These are phyloP conservation scores for Wickerhamiella qilinensis DNA, from an alignment of 805 yeast genomes.

Conservation along the genomic window DNA sequence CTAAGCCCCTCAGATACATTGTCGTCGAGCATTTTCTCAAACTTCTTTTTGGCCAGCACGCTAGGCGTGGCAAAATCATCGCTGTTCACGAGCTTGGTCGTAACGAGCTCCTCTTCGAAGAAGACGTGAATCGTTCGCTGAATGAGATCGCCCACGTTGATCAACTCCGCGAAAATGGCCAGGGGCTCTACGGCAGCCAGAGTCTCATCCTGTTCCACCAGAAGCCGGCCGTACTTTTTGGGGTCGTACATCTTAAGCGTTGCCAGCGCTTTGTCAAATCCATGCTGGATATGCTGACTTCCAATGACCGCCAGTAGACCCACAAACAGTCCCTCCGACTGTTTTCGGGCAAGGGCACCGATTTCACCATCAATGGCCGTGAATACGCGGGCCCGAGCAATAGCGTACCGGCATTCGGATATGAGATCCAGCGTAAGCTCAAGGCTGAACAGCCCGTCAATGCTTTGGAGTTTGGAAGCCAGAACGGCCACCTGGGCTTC, in stretches of 20 bases:
- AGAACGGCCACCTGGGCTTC: conserved; percentile 71
- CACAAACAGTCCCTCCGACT: conserved; percentile 51
- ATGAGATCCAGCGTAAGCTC: conserved; percentile 61
- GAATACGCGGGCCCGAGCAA: conserved; percentile 41
- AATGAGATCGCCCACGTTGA: conserved; percentile 82
- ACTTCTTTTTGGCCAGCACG: conserved; percentile 59
- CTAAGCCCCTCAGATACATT: conserved; percentile 87
- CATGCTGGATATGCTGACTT: conserved; percentile 60
- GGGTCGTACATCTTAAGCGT: conserved; percentile 63
- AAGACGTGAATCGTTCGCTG: conserved; percentile 86
- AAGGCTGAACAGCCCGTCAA: conserved; percentile 62
- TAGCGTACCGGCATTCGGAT: conserved; percentile 48
- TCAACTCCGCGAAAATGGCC: conserved; percentile 73
- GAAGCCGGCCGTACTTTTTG: conserved; percentile 19
- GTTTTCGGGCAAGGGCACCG: conserved; percentile 25
- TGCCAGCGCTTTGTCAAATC: conserved; percentile 65
- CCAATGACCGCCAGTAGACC: conserved; percentile 48
- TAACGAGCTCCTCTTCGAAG: conserved; percentile 64
- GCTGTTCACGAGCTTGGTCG: conserved; percentile 41
- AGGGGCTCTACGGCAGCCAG: conserved; percentile 53
- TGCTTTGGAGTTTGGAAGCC: conserved; percentile 55
- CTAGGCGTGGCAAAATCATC: conserved; percentile 69
- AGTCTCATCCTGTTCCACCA: conserved; percentile 8
- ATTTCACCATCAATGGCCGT: conserved; percentile 20
- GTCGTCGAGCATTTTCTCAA: conserved; percentile 71